These are phyloP conservation scores for Venturia nashicola DNA, from an alignment of 2,329 filamentous ascomycete species.

Conservation along the genomic window DNA sequence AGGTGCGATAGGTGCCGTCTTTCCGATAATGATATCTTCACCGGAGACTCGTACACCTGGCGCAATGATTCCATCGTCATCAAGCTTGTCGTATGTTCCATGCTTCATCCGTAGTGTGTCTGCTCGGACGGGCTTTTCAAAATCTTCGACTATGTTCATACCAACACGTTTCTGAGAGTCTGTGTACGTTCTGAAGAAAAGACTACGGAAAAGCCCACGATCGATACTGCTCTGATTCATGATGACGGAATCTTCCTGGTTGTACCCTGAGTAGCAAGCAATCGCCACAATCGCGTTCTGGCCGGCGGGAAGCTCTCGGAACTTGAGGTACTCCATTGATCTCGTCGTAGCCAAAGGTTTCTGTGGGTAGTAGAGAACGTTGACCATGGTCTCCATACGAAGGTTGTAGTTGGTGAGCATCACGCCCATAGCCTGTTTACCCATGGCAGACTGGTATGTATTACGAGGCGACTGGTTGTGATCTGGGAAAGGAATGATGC, in stretches of 20 bases:
- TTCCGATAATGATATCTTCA: slow-evolving; percentile 98
- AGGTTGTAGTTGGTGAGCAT: slow-evolving; percentile 95
- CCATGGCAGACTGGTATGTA: slow-evolving; percentile 98
- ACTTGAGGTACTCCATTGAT: slow-evolving; percentile 98
- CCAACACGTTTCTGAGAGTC: slow-evolving; percentile 95
- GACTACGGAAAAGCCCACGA: slow-evolving; percentile 87
- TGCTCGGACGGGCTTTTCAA: slow-evolving; percentile 83
- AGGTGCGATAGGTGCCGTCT: slow-evolving; percentile 87
- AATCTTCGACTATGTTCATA: slow-evolving; percentile 82
- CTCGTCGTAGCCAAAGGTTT: slow-evolving; percentile 92
- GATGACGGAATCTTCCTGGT: slow-evolving; percentile 99
- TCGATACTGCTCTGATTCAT: slow-evolving; percentile 99
- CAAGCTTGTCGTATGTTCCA: slow-evolving; percentile 93
- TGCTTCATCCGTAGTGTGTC: slow-evolving; percentile 90
- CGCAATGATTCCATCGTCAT: slow-evolving; percentile 88
- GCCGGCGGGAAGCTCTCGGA: slow-evolving; percentile 89
- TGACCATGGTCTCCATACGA: slow-evolving; percentile 99
- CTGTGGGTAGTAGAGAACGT: slow-evolving; percentile 97
- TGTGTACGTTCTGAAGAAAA: slow-evolving; percentile 96
- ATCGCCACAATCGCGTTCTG: slow-evolving; percentile 99
- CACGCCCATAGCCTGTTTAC: slow-evolving; percentile 99
- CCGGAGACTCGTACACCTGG: slow-evolving; percentile 91
- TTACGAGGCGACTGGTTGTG: slow-evolving; percentile 98
- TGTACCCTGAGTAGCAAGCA: slow-evolving; percentile 94
- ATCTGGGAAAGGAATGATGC: slow-evolving; percentile 98